A percentile compares a stretch with the other conserved stretches of the same genome.
Evolutionary conservation across 495 filamentous ascomycete species (phyloP).

Genomic region (Aspergillus olivimuriae): DNA sequence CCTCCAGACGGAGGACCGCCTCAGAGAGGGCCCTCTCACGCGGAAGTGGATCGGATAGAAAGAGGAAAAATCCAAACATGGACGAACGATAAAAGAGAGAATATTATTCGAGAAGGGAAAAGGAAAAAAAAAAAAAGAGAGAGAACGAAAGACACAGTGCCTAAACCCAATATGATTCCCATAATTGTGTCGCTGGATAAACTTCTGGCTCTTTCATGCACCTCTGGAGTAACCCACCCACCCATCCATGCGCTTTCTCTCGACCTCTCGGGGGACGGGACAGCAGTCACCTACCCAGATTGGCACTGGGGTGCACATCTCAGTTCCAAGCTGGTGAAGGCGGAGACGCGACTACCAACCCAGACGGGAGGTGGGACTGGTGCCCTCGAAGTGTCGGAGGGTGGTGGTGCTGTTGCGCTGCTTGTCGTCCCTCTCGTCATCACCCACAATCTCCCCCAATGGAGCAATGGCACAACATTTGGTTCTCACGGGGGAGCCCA

Average conservation of each 20-base stretch:
- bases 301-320: constrained; percentile 13
- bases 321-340: constrained; percentile 8
- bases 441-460: constrained; percentile 1
- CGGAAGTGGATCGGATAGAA: background rate
- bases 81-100: too few relatives aligned
- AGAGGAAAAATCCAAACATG: background rate
- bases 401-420: too few relatives aligned
- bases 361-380: constrained; percentile 14
- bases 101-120: background rate
- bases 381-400: too few relatives aligned
- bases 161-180: background rate
- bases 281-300: constrained; percentile 7
- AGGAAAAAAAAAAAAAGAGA: too few relatives aligned
- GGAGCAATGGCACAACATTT: background rate
- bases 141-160: too few relatives aligned
- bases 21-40: background rate
- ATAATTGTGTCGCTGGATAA: background rate
- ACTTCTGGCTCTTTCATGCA: background rate
- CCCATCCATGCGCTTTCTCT: too few relatives aligned
- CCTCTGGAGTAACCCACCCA: background rate
- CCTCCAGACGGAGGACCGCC: background rate
- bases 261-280: background rate
- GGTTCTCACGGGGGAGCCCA: too few relatives aligned
- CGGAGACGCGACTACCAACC: constrained; percentile 6
- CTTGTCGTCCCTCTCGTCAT: constrained; percentile 1